Evolutionary conservation across 306 rosid species (phyloP).

Genomic region (Canavalia ensiformis): DNA sequence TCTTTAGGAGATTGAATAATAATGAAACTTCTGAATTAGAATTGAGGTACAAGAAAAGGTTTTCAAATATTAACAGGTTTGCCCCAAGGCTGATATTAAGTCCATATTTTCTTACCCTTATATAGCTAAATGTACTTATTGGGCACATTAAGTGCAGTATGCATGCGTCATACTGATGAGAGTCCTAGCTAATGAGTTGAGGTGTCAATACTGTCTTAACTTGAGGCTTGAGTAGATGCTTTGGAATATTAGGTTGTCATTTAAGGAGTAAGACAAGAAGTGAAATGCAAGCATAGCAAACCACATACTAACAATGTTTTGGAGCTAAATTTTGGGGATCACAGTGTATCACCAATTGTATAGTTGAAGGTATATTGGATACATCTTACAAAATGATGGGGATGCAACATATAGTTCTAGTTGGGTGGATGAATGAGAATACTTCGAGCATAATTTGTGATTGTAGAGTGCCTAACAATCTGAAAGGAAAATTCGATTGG

Average conservation of each 20-base stretch:
- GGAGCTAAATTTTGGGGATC: background rate
- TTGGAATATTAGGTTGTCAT: background rate
- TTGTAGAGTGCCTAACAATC: conserved; percentile 19
- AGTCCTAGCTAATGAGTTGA: conserved; percentile 4
- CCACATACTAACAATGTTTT: background rate
- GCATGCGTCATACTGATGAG: background rate
- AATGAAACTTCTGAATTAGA: conserved; percentile 13
- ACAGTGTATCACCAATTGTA: background rate
- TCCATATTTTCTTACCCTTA: background rate
- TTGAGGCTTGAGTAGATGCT: background rate
- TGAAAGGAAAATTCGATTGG: background rate
- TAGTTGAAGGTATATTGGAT: background rate
- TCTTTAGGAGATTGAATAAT: background rate
- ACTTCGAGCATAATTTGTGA: background rate
- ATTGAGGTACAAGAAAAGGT: background rate
- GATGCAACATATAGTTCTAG: background rate
- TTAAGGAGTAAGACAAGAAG: background rate
- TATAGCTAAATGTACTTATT: conserved; percentile 21
- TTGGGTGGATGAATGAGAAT: background rate
- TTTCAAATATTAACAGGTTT: conserved; percentile 24
- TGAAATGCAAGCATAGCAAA: background rate
- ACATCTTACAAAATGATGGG: no score
- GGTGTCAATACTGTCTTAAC: background rate
- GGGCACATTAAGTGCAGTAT: background rate
- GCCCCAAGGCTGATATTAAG: background rate